Evolutionary conservation across 805 yeast species (phyloP), one percentile per base, ranked within the genome.

Genomic region (Millerozyma acaciae): DNA sequence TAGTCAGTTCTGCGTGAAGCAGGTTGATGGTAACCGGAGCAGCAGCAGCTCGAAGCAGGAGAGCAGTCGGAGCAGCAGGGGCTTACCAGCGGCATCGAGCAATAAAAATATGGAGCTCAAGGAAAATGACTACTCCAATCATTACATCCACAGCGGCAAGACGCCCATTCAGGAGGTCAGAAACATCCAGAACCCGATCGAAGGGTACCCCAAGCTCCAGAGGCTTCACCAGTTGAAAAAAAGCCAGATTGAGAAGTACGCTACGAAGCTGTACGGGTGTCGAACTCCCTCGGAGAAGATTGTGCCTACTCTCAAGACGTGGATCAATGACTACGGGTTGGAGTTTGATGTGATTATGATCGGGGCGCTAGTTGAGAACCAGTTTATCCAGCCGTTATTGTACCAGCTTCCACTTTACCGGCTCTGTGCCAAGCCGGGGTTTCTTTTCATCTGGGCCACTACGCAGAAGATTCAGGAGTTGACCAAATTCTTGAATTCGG

Each of bases 261-360:
- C 85, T 0, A 62, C 76, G 2, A 69, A 65, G 18, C 84, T 94
- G 0, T 82, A 70, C 47, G 95, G 96, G 1, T 67, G 71, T 6
- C 65, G 82, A 28, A 72, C 75, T 3, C 57, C 63, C 10, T 63
- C 73, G 5, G 70, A 71, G 20, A 61, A 73, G 33, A 78, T 87
- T 55, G 65, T 76, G 5, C 71, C 73, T 1, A 69, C 73, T 0
- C 60, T 89, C 37, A 70, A 74, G 37, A 50, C 55, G 14, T 84
- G 95, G 94, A 75, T 77, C 20, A 55, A 60, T 12, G 62, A 63
- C 13, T 75, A 78, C 36, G 68, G 72, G 6, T 50, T 84, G 23
- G 76, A 75, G 39, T 90, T 89, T 56, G 96, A 89, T 53, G 95
- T 87, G 8, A 83, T 90, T 9, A 86, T 90, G 95, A 77, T 89